Conservation (phyloP, 257 asterid genomes). For the Sherardia arvensis region DNA sequence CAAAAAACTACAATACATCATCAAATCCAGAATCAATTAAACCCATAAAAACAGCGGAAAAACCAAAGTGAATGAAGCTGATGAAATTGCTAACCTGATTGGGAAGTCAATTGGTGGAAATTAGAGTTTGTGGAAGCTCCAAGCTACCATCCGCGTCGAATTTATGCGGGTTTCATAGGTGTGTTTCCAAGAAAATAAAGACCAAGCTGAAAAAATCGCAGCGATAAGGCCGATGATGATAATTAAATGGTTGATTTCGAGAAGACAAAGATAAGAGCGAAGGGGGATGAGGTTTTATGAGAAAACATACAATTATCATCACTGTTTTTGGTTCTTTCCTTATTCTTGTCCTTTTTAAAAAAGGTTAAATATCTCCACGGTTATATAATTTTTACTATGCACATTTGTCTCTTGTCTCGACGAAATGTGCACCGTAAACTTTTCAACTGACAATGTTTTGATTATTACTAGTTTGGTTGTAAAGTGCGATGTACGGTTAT, state of each 20-base stretch:
- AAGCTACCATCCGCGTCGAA: neutral
- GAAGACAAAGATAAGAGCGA: conserved; percentile 3
- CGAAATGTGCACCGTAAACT: no score
- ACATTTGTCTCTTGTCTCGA: no score
- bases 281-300: conserved; percentile 4
- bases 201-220: neutral
- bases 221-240: neutral
- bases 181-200: neutral
- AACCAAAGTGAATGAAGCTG: neutral
- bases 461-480: no score
- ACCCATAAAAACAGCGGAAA: neutral
- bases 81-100: conserved; percentile 5
- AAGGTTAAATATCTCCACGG: no score
- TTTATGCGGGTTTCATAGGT: neutral
- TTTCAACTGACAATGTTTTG: no score
- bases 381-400: no score
- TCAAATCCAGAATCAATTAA: neutral
- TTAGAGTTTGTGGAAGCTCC: conserved; percentile 3
- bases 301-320: conserved; percentile 1
- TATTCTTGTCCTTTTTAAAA: neutral
- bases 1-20: neutral
- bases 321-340: neutral
- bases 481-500: no score
- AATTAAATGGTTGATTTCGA: neutral
- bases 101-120: conserved; percentile 1